phyloP scores from a whole-genome alignment of 2,329 filamentous ascomycete species.

The Microsporum canis region DNA sequence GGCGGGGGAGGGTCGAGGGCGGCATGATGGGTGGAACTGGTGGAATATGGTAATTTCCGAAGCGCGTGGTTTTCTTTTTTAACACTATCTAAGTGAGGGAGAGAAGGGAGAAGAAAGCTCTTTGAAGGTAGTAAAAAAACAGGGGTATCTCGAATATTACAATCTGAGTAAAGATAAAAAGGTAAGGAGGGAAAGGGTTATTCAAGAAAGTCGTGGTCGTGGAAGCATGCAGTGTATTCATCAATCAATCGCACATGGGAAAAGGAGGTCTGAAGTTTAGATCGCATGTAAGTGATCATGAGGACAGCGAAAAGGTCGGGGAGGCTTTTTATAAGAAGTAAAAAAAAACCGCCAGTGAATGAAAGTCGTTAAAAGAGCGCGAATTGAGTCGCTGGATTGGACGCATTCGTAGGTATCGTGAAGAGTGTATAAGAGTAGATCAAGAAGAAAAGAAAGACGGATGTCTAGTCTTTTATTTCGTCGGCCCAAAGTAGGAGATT shows the following conservation, averaged over 20 bases:
- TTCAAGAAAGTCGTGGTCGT: neutral
- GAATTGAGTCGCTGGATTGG: neutral
- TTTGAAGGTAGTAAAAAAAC: neutral
- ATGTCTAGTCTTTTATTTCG: neutral
- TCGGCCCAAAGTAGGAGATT: neutral
- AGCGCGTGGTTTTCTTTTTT: neutral
- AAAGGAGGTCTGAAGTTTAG: neutral
- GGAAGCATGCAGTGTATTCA: neutral
- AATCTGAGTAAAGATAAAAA: neutral
- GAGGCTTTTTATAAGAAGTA: neutral
- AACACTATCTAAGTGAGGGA: neutral
- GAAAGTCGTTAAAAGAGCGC: neutral
- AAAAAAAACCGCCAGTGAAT: neutral
- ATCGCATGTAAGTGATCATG: neutral
- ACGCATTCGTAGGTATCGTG: neutral
- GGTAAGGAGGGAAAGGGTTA: neutral
- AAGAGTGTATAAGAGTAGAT: neutral
- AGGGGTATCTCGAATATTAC: slow-evolving; percentile 5
- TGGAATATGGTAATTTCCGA: slow-evolving; percentile 1
- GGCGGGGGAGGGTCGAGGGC: neutral
- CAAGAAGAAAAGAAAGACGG: neutral
- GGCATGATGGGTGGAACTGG: neutral
- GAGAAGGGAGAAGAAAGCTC: neutral
- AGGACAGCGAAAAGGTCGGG: neutral
- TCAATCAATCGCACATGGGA: neutral